Base-by-base conservation (phyloP, 2,329 filamentous ascomycete genomes). In the Paraphoma sp. region DNA sequence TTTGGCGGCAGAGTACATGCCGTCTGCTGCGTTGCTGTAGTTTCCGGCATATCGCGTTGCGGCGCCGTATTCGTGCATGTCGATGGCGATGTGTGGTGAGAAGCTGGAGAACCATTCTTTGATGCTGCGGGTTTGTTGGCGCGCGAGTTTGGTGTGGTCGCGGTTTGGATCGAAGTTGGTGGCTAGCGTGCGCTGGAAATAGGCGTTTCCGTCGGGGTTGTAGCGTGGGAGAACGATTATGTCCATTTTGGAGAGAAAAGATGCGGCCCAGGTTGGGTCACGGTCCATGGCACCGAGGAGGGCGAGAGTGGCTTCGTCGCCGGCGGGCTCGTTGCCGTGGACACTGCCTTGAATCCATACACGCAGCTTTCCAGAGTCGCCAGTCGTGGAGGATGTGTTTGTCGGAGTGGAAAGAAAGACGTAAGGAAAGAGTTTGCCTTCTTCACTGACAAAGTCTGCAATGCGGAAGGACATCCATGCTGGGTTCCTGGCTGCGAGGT, bases 281-380 rank as follows among this genome's bases (percentile, higher is more conserved):
- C 65, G 64, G 53, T 72, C 65, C 59, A 78, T 67, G 18, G 71
- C 72, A 7, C 75, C 76, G 0, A 78, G 65, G 1, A 77, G 57
- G 0, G 76, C 75, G 9, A 76, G 62, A 10, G 70, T 62, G 0
- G 74, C 71, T 53, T 77, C 71, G 47, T 77, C 74, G 8, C 73
- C 76, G 8, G 71, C 75, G 6, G 76, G 74, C 53, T 77, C 76
- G 48, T 77, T 75, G 4, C 76, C 75, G 38, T 77, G 76, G 1
- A 76, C 69, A 11, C 61, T 70, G 7, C 69, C 74, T 51, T 78
- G 76, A 4, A 78, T 67, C 69, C 73, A 78, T 12, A 78, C 68
- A 18, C 68, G 63, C 10, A 77, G 42, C 49, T 77, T 77, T n/a
- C 53, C 52, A 40, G 64, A 53, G 6, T 51, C 51, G 1, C 38